Conservation (phyloP, 2,329 filamentous ascomycete genomes). For the Diplodia mutila region DNA sequence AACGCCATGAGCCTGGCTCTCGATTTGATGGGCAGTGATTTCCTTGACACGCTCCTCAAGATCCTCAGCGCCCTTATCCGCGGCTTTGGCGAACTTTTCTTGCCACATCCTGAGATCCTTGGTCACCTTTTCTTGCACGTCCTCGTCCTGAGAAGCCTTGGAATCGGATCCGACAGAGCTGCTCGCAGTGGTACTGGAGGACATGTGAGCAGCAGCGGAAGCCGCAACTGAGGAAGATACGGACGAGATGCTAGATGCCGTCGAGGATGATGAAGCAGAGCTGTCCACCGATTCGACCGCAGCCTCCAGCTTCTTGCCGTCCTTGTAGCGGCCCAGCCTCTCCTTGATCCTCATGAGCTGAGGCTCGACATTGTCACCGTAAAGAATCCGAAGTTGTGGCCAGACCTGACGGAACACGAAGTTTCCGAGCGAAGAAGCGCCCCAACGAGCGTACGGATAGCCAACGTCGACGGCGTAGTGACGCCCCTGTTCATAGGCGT, state of each 20-base stretch:
- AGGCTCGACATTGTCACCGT: conserved; percentile 91
- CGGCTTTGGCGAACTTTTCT: conserved; percentile 81
- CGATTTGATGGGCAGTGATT: conserved; percentile 73
- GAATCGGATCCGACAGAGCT: conserved; percentile 28
- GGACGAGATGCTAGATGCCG: conserved; percentile 24
- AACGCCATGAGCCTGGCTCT: conserved; percentile 66
- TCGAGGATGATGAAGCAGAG: conserved; percentile 31
- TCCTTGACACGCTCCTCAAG: conserved; percentile 66
- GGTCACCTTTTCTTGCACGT: conserved; percentile 65
- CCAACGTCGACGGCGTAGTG: conserved; percentile 70
- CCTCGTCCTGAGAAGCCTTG: conserved; percentile 48
- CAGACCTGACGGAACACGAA: conserved; percentile 79
- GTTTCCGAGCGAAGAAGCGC: conserved; percentile 68
- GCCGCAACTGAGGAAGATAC: conserved; percentile 29
- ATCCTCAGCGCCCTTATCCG: conserved; percentile 78
- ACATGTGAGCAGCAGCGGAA: conserved; percentile 33
- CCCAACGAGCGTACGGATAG: conserved; percentile 72
- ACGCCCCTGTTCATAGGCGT: conserved; percentile 68
- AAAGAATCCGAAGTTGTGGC: conserved; percentile 79
- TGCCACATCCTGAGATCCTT: conserved; percentile 86
- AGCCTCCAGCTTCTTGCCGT: conserved; percentile 65
- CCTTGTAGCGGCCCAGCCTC: conserved; percentile 76
- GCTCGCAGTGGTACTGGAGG: conserved; percentile 32
- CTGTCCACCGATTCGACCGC: conserved; percentile 59
- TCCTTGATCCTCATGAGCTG: conserved; percentile 92